Conservation (phyloP, 441 rosid genomes). For the Gossypium trilobum region DNA sequence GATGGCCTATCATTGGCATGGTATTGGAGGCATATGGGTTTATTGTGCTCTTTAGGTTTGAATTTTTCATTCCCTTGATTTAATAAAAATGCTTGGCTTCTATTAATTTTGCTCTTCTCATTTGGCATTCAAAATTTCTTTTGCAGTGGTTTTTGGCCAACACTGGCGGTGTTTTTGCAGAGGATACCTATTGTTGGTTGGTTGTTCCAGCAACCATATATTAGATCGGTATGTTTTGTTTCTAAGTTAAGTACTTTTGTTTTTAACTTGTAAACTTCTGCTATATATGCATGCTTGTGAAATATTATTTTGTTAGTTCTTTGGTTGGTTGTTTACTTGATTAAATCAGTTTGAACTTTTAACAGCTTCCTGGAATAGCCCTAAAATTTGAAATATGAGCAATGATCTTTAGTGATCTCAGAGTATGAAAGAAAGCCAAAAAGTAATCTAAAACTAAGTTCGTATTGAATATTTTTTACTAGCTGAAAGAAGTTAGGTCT, state of each 20-base stretch:
- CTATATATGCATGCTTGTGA: neutral
- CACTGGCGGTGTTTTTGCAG: slow-evolving; percentile 74
- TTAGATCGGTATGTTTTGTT: slow-evolving; percentile 59
- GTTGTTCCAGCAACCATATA: slow-evolving; percentile 65
- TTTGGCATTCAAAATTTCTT: neutral
- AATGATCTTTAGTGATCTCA: neutral
- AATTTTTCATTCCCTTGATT: neutral
- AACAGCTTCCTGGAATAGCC: slow-evolving; percentile 20
- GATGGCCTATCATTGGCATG: slow-evolving; percentile 87
- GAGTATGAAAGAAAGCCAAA: neutral
- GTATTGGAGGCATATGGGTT: slow-evolving; percentile 82
- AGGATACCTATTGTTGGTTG: slow-evolving; percentile 88
- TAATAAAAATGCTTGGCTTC: neutral
- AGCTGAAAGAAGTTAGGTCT: neutral
- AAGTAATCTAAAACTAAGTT: neutral
- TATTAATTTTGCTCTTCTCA: neutral
- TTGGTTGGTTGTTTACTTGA: neutral
- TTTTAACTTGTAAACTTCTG: neutral
- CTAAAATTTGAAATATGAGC: neutral
- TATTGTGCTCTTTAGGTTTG: slow-evolving; percentile 77
- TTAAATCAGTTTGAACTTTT: neutral
- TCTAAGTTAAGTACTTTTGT: neutral
- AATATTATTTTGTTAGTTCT: neutral
- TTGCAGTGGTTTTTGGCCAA: slow-evolving; percentile 94
- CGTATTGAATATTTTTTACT: neutral